Evolutionary conservation across 129 eudicot species (phyloP), one percentile per base, ranked within the genome.

Genomic region (Tagetes patula): DNA sequence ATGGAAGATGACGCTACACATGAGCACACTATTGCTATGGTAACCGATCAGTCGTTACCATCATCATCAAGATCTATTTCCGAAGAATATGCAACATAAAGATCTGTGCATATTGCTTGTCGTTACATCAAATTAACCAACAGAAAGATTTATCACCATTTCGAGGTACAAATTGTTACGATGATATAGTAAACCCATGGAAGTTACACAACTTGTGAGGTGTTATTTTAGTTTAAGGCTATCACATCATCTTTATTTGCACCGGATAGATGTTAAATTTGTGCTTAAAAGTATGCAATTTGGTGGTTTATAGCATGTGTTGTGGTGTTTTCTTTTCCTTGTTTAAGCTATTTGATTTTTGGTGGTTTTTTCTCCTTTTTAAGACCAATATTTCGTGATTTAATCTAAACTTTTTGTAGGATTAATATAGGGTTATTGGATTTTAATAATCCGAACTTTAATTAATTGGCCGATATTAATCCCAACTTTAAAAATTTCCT

Each of bases 61-160:
- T 38, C 71, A 71, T 46, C 87, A 60, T 20, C 50, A 13, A 61
- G 12, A 14, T 43, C 75, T 53, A 70, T 40, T 68, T 50, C 87
- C 27, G 85, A 83, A 66, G 91, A 85, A 75, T 70, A 70, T 27
- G 91, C 97, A 39, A 78, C 89, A 50, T 87, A 81, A 78, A 71
- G 4, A 52, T 20, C 37, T 49, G 69, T 2, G 5, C 60, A 47
- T 4, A 47, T 10, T 10, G 52, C 52, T 3, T 47, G n/a, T 54
- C 59, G 10, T 38, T 12, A 12, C 43, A 33, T 33, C 41, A 58
- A 58, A 10, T 58, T 58, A 31, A 58, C 39, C 9, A 58, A 58
- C 12, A 58, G 39, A n/a, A n/a, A 58, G 40, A 10, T 58, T 4
- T 8, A 55, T 30, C 6, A 5, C 3, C 38, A 11, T 8, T 32